Evolutionary conservation across 208 protist species (phyloP), one percentile per base, ranked within the genome.

Genomic region (Wallacemonas sp.): DNA sequence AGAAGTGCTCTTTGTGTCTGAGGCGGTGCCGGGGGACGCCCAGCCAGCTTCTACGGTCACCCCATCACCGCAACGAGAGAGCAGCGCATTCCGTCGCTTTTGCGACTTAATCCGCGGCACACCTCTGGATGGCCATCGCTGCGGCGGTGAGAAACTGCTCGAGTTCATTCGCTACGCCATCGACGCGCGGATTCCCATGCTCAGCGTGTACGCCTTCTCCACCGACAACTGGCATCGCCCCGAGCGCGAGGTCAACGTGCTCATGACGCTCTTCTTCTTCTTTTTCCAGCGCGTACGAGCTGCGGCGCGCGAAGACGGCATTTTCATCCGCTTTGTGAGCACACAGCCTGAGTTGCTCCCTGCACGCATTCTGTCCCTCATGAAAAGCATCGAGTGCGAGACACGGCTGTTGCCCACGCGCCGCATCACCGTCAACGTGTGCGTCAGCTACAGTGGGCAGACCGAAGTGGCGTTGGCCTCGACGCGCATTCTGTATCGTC

Each of bases 171-270:
- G 49, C 8, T 34, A 93, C 58, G 88, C 84, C 68, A 80, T 93
- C 19, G 82, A 83, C 29, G 65, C 72, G 1, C 46, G 74, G 1
- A 85, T 97, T 27, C 32, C 58, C 30, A 95, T 95, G 78, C 58
- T 97, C 26, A 97, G 85, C 0, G 88, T 94, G 9, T 97, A 95
- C 76, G 89, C 92, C 3, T 97, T 97, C 56, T 97, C 92, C 1
- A 93, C 83, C 0, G 87, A 97, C 62, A 97, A 97, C 74, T 97
- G 92, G 90, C 52, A 72, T n/a, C 78, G 92, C 6, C 61, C 82
- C 1, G 30, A 65, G 17, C 68, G 80, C 5, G 92, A 97, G 61
- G 77, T 97, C 23, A 78, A 93, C 39, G 86, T 88, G 57, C 63
- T 97, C 14, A 92, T 94, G 83, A 65, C 79, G 2, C 72, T 97